phyloP scores from a whole-genome alignment of 2,329 filamentous ascomycete genomes.

The Aspergillus costaricaensis region DNA sequence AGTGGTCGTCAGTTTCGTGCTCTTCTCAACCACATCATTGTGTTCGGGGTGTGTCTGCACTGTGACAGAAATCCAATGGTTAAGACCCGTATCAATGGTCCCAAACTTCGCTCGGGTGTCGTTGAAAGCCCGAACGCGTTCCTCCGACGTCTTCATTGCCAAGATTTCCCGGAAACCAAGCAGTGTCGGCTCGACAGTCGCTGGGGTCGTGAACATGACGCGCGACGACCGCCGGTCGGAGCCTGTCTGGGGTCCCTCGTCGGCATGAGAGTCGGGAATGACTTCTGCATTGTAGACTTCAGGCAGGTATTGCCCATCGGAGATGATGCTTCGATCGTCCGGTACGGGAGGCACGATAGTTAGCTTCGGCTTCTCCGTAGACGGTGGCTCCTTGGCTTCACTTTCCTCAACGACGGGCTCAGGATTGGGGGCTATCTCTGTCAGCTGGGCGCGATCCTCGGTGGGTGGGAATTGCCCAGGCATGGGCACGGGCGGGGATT shows the following conservation, averaged over 20 bases:
- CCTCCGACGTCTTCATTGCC: constrained; percentile 62
- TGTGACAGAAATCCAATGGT: constrained; percentile 57
- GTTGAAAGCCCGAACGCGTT: constrained; percentile 74
- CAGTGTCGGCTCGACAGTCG: constrained; percentile 42
- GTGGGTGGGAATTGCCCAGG: constrained; percentile 27
- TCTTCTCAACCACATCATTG: constrained; percentile 45
- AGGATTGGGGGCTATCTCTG: constrained; percentile 9
- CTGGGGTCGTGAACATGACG: constrained; percentile 16
- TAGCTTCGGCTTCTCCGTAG: constrained; percentile 32
- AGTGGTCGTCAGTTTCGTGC: constrained; percentile 33
- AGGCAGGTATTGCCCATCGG: constrained; percentile 10
- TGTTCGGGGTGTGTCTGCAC: constrained; percentile 56
- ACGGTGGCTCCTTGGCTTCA: constrained; percentile 7
- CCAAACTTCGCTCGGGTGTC: constrained; percentile 72
- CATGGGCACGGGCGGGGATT: constrained; percentile 19
- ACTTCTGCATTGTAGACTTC: constrained; percentile 18
- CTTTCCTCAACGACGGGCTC: constrained; percentile 9
- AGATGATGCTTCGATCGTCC: constrained; percentile 20
- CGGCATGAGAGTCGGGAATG: constrained; percentile 9
- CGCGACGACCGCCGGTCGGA: constrained; percentile 14
- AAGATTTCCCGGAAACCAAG: constrained; percentile 76
- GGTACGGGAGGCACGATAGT: constrained; percentile 33
- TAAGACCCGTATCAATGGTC: constrained; percentile 72
- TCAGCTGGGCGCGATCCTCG: constrained; percentile 14
- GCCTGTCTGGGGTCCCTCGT: constrained; percentile 10